A percentile compares a stretch with the other conserved stretches of the same genome.
Evolutionary conservation across 1,139 yeast genomes (phyloP).

Genomic region (Eremothecium sinecaudum): DNA sequence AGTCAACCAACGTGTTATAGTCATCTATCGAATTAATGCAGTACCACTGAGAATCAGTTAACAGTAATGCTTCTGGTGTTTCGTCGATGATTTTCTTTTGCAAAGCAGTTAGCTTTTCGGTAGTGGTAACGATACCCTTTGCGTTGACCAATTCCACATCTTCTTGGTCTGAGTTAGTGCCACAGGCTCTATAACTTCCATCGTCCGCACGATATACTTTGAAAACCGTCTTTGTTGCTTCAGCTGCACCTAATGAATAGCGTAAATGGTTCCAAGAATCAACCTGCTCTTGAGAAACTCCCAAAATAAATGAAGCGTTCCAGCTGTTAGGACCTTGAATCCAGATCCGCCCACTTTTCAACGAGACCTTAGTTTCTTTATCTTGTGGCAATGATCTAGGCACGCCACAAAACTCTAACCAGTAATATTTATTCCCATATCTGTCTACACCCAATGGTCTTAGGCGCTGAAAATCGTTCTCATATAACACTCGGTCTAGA

Average conservation of each 20-base stretch:
- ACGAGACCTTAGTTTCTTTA: conserved; percentile 34
- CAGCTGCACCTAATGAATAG: conserved; percentile 17
- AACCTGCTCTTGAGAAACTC: conserved; percentile 32
- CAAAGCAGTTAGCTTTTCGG: conserved; percentile 34
- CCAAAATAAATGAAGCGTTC: conserved; percentile 42
- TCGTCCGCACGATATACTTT: conserved; percentile 15
- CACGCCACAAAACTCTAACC: conserved; percentile 84
- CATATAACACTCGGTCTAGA: conserved; percentile 50
- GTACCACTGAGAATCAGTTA: conserved; percentile 56
- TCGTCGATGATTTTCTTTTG: conserved; percentile 68
- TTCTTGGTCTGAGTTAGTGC: conserved; percentile 15
- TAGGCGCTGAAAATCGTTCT: conserved; percentile 70
- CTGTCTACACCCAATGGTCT: conserved; percentile 76
- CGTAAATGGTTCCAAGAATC: conserved; percentile 30
- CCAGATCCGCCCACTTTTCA: conserved; percentile 60
- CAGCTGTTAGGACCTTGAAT: conserved; percentile 81
- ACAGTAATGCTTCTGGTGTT: conserved; percentile 43
- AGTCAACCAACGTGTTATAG: conserved; percentile 45
- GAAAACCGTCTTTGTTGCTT: conserved; percentile 25
- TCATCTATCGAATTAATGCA: conserved; percentile 54
- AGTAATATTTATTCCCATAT: conserved; percentile 82
- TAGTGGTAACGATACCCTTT: conserved; percentile 35
- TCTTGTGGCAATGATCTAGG: conserved; percentile 41
- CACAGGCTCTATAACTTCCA: conserved; percentile 17
- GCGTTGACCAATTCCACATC: conserved; percentile 29